Conservation (phyloP, 2,329 filamentous ascomycete species). For the Bipolaris zeicola region DNA sequence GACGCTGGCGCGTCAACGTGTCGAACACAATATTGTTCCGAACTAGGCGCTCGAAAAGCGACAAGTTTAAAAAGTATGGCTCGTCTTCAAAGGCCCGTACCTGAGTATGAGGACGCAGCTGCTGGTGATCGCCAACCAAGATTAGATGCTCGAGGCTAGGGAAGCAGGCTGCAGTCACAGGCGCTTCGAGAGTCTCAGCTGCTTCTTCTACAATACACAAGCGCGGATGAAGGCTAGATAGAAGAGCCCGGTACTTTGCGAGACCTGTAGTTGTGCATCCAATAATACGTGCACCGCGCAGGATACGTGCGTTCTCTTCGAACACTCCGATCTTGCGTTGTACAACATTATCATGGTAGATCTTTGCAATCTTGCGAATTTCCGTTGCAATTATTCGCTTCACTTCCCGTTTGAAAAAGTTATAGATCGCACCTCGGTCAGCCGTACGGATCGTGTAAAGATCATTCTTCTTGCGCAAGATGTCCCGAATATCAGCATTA, state of each 20-base stretch:
- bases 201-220: slow-evolving; percentile 80
- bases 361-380: slow-evolving; percentile 58
- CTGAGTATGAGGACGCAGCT: slow-evolving; percentile 73
- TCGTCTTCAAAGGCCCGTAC: slow-evolving; percentile 62
- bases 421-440: slow-evolving; percentile 69
- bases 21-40: slow-evolving; percentile 66
- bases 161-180: slow-evolving; percentile 64
- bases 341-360: slow-evolving; percentile 58
- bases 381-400: slow-evolving; percentile 55
- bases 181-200: slow-evolving; percentile 74
- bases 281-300: slow-evolving; percentile 57
- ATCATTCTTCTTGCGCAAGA: slow-evolving; percentile 54
- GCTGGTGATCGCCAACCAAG: slow-evolving; percentile 79
- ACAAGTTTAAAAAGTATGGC: slow-evolving; percentile 72
- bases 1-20: slow-evolving; percentile 70
- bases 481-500: slow-evolving; percentile 43
- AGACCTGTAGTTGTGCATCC: slow-evolving; percentile 80
- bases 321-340: slow-evolving; percentile 63
- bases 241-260: slow-evolving; percentile 75
- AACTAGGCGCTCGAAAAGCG: slow-evolving; percentile 81
- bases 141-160: slow-evolving; percentile 68
- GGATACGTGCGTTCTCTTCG: slow-evolving; percentile 60
- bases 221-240: slow-evolving; percentile 68
- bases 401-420: slow-evolving; percentile 62
- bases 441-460: slow-evolving; percentile 64